phyloP scores from a whole-genome alignment of 768 basidiomycete species.

The Termitomyces sp. region DNA sequence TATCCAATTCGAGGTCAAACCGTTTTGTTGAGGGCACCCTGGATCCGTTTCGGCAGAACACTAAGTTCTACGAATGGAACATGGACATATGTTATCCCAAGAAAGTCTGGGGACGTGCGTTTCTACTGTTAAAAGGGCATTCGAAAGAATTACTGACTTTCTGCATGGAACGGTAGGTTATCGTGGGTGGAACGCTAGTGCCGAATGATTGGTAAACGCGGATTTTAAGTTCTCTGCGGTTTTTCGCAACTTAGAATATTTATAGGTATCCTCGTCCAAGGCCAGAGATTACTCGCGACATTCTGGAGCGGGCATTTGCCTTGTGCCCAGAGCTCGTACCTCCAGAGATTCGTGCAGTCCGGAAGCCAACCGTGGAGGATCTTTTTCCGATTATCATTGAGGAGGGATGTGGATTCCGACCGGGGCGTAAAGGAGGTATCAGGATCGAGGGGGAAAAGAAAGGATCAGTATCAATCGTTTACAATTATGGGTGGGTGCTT shows the following conservation, averaged over 20 bases:
- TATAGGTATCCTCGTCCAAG: constrained; percentile 54
- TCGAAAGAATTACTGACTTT: background rate
- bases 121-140: background rate
- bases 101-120: constrained; percentile 45
- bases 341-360: constrained; percentile 33
- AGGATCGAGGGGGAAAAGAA: constrained; percentile 42
- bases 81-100: constrained; percentile 58
- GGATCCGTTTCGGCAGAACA: constrained; percentile 48
- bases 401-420: constrained; percentile 51
- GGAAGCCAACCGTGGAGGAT: constrained; percentile 44
- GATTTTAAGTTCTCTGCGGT: background rate
- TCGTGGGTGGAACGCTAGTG: constrained; percentile 56
- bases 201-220: constrained; percentile 52
- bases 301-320: constrained; percentile 43
- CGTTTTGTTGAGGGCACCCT: constrained; percentile 61
- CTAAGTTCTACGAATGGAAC: constrained; percentile 32
- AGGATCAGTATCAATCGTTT: constrained; percentile 41
- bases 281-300: constrained; percentile 51
- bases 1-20: constrained; percentile 80
- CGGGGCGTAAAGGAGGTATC: constrained; percentile 52
- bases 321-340: constrained; percentile 48
- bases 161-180: constrained; percentile 23
- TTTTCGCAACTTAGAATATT: background rate
- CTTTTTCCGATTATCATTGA: constrained; percentile 43
- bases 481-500: constrained; percentile 57